These are phyloP conservation scores for Tetrapisispora namnaoensis DNA, from an alignment of 805 yeast species.

Conservation along the genomic window DNA sequence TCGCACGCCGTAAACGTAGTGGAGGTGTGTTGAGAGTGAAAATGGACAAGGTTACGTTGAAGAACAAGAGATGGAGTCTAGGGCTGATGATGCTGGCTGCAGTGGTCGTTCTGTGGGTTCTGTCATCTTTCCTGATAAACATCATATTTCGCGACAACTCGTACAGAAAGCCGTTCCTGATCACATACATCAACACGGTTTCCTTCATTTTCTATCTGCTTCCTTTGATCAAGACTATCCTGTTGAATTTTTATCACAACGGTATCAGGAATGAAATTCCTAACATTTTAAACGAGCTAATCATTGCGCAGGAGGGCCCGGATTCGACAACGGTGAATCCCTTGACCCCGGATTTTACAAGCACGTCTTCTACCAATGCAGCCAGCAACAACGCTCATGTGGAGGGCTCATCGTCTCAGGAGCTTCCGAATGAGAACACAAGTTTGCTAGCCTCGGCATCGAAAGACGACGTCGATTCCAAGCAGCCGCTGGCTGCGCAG, in stretches of 20 bases:
- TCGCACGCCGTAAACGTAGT: too few relatives aligned
- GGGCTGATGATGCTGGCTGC: conserved; percentile 65
- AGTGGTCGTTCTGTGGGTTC: conserved; percentile 84
- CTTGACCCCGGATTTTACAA: too few relatives aligned
- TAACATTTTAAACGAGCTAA: conserved; percentile 20
- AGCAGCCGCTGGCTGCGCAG: background rate
- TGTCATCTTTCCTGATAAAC: conserved; percentile 78
- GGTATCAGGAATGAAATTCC: conserved; percentile 25
- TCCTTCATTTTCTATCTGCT: conserved; percentile 70
- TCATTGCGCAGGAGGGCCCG: conserved; percentile 25
- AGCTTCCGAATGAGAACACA: background rate
- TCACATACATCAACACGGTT: conserved; percentile 86
- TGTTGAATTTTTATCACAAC: conserved; percentile 19
- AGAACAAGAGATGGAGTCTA: conserved; percentile 47
- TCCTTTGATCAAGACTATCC: conserved; percentile 35
- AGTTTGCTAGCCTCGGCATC: background rate
- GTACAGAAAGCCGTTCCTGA: conserved; percentile 83
- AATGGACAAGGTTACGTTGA: conserved; percentile 5
- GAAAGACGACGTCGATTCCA: background rate
- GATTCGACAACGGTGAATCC: background rate
- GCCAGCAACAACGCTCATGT: background rate
- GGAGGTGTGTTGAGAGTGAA: too few relatives aligned
- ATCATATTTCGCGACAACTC: conserved; percentile 56
- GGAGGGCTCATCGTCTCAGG: background rate
- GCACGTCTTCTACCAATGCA: too few relatives aligned